phyloP scores from a whole-genome alignment of 2,329 filamentous ascomycete genomes.

The Domatiomyces globalis region DNA sequence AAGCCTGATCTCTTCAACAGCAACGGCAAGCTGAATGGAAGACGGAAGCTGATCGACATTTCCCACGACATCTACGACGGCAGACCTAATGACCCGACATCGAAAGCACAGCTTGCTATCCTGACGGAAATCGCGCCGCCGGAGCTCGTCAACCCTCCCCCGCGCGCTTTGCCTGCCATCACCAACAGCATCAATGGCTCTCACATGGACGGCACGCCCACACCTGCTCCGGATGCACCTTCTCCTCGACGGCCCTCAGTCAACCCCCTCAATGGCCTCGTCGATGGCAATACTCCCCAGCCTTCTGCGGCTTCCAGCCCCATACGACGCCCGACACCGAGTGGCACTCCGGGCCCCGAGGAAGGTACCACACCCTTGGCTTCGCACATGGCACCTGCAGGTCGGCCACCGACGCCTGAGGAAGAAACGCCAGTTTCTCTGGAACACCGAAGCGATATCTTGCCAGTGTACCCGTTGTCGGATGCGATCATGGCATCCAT shows the following conservation, averaged over 20 bases:
- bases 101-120: conserved; percentile 63
- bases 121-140: conserved; percentile 37
- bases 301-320: conserved; percentile 82
- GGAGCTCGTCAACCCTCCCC: conserved; percentile 21
- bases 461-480: conserved; percentile 74
- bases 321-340: conserved; percentile 50
- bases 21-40: conserved; percentile 59
- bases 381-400: conserved; percentile 5
- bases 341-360: conserved; percentile 28
- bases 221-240: neutral
- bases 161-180: conserved; percentile 24
- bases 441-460: conserved; percentile 58
- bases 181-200: conserved; percentile 29
- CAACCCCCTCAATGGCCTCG: conserved; percentile 47
- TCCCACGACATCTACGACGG: conserved; percentile 92
- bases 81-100: conserved; percentile 79
- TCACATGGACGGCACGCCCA: conserved; percentile 40
- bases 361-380: conserved; percentile 8
- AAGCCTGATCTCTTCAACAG: conserved; percentile 68
- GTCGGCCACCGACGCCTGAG: conserved; percentile 2
- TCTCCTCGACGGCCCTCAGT: conserved; percentile 47
- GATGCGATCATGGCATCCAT: conserved; percentile 82
- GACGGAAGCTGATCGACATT: conserved; percentile 67
- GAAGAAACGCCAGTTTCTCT: conserved; percentile 30
- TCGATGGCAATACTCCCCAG: conserved; percentile 56